phyloP scores from a whole-genome alignment of 768 basidiomycete species.

The Hebeloma cylindrosporum region DNA sequence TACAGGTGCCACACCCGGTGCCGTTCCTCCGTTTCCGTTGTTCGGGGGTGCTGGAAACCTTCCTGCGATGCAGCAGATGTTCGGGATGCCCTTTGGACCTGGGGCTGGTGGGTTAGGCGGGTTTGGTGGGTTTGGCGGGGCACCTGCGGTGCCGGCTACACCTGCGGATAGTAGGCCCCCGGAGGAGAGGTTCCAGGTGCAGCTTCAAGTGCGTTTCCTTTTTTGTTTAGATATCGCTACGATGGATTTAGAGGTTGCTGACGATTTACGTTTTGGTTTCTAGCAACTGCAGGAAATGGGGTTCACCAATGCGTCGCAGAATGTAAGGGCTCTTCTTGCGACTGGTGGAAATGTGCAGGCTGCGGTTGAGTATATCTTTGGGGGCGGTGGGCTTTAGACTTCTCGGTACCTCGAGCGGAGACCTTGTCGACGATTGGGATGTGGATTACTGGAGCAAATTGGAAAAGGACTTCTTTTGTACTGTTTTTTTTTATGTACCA shows the following conservation, averaged over 20 bases:
- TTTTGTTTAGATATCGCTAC: neutral
- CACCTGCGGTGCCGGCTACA: slow-evolving; percentile 34
- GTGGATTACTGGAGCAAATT: too few species aligned
- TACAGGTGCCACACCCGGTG: slow-evolving; percentile 20
- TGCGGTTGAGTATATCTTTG: slow-evolving; percentile 90
- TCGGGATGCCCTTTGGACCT: slow-evolving; percentile 31
- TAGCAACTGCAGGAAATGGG: slow-evolving; percentile 97
- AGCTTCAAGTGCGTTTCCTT: slow-evolving; percentile 60
- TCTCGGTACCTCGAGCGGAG: neutral
- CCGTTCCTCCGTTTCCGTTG: slow-evolving; percentile 24
- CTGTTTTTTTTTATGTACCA: too few species aligned
- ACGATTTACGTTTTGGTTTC: neutral
- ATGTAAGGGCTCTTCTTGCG: slow-evolving; percentile 85
- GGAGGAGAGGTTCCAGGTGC: slow-evolving; percentile 91
- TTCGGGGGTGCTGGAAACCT: slow-evolving; percentile 34
- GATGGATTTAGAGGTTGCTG: neutral
- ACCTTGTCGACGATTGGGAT: too few species aligned
- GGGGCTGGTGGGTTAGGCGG: slow-evolving; percentile 27
- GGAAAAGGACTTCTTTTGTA: too few species aligned
- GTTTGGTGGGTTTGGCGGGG: slow-evolving; percentile 25
- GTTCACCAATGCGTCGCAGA: slow-evolving; percentile 85
- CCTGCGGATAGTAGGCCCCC: slow-evolving; percentile 74
- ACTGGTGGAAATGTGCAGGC: slow-evolving; percentile 92
- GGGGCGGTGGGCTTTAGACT: slow-evolving; percentile 75
- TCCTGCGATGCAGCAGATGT: slow-evolving; percentile 45